These are phyloP conservation scores for Deinandra increscens DNA, from an alignment of 129 eudicot species.

Conservation along the genomic window DNA sequence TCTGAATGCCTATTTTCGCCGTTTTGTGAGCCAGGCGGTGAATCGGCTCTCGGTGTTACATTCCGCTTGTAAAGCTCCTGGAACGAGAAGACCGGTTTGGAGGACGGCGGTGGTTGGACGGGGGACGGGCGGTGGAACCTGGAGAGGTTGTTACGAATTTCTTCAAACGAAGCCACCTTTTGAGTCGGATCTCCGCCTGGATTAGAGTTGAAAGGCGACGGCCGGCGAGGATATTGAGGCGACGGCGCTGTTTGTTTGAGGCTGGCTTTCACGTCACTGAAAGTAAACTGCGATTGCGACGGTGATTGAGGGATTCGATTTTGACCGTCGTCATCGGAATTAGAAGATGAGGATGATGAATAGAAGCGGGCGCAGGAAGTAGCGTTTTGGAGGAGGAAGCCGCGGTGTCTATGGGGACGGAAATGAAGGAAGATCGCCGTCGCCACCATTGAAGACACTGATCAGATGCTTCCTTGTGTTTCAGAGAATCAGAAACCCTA, in stretches of 20 bases:
- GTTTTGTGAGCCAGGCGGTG: neutral
- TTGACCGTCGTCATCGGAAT: conserved; percentile 21
- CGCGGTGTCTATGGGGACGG: conserved; percentile 25
- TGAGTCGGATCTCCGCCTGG: conserved; percentile 21
- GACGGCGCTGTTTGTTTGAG: conserved; percentile 33
- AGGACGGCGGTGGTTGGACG: conserved; percentile 22
- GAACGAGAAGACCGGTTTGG: conserved; percentile 24
- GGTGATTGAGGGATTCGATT: conserved; percentile 16
- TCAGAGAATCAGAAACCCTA: conserved; percentile 32
- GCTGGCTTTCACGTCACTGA: conserved; percentile 41
- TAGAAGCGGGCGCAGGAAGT: conserved; percentile 13
- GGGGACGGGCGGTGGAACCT: conserved; percentile 42
- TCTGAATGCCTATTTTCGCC: neutral
- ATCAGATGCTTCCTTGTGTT: neutral
- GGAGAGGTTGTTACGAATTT: conserved; percentile 47
- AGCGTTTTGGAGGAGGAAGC: conserved; percentile 11
- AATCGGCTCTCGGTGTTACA: neutral
- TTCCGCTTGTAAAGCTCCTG: conserved; percentile 40
- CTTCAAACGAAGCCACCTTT: conserved; percentile 14
- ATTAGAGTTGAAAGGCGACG: conserved; percentile 19
- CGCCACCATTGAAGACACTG: conserved; percentile 42
- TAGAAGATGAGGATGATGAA: conserved; percentile 49
- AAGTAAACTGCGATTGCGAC: conserved; percentile 9
- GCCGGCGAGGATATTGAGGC: conserved; percentile 23
- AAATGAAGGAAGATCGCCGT: conserved; percentile 45